Evolutionary conservation across 2,329 filamentous ascomycete species (phyloP).

Genomic region (Aspergillus tanneri): DNA sequence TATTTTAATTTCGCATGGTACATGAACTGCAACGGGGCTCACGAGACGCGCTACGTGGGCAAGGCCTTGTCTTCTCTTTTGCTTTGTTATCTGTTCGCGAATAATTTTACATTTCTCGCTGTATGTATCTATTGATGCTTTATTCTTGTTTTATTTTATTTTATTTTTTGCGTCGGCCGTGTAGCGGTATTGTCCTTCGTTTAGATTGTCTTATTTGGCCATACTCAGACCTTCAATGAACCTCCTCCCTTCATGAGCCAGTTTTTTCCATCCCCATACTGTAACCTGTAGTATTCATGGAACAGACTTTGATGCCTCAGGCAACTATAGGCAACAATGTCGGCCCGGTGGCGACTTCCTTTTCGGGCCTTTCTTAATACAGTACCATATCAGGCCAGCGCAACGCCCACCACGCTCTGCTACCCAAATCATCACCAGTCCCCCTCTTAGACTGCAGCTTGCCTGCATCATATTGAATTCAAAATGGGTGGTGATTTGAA

Average conservation of each 20-base stretch:
- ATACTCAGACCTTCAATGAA: background rate
- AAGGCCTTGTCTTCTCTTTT: slow-evolving; percentile 1
- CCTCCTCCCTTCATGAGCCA: background rate
- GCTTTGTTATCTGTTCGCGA: slow-evolving; percentile 12
- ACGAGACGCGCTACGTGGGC: slow-evolving; percentile 1
- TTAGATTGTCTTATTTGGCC: background rate
- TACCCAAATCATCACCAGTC: background rate
- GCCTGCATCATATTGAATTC: slow-evolving; percentile 18
- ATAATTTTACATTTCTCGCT: slow-evolving; percentile 16
- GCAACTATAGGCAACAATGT: background rate
- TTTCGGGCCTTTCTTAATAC: slow-evolving; percentile 5
- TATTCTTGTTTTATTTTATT: slow-evolving; percentile 4
- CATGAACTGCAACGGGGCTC: slow-evolving; percentile 14
- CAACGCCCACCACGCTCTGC: background rate
- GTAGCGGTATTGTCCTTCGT: background rate
- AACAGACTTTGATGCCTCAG: slow-evolving; percentile 10
- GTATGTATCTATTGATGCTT: slow-evolving; percentile 23
- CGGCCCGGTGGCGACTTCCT: slow-evolving; percentile 11
- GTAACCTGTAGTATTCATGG: background rate
- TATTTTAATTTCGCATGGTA: slow-evolving; percentile 21
- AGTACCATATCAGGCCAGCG: background rate
- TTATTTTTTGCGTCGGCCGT: background rate
- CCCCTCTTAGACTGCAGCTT: background rate
- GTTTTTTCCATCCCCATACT: too few species aligned
- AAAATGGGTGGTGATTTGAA: slow-evolving; percentile 95